phyloP scores from a whole-genome alignment of 2,329 filamentous ascomycete genomes.

The Penicillium sp. region DNA sequence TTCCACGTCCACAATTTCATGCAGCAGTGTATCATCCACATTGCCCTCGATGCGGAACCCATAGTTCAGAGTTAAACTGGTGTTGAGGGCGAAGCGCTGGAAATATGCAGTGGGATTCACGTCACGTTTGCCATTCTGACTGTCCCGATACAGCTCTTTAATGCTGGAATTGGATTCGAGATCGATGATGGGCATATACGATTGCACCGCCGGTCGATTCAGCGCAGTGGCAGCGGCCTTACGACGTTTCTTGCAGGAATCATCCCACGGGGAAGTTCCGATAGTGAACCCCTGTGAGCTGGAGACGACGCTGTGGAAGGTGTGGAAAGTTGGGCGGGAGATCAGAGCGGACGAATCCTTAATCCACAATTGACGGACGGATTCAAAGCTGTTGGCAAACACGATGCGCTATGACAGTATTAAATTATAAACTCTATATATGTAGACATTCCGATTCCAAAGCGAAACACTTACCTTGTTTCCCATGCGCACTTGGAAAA shows the following conservation, averaged over 20 bases:
- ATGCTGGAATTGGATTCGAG: constrained; percentile 71
- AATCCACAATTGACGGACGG: constrained; percentile 71
- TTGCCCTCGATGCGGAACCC: constrained; percentile 72
- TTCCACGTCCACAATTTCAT: constrained; percentile 74
- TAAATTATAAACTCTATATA: background rate
- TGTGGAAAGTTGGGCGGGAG: constrained; percentile 74
- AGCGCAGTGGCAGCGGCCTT: constrained; percentile 77
- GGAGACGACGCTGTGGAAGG: constrained; percentile 76
- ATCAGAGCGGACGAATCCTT: constrained; percentile 75
- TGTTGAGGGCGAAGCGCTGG: constrained; percentile 73
- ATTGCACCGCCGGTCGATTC: constrained; percentile 71
- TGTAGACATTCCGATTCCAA: background rate
- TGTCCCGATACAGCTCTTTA: constrained; percentile 67
- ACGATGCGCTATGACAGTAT: constrained; percentile 57
- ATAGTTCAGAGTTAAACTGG: constrained; percentile 74
- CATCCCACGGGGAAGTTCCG: constrained; percentile 80
- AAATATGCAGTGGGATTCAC: constrained; percentile 72
- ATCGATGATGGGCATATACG: constrained; percentile 80
- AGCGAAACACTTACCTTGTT: constrained; percentile 53
- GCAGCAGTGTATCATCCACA: constrained; percentile 64
- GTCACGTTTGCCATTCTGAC: constrained; percentile 59
- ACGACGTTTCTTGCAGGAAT: constrained; percentile 71
- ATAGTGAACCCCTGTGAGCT: constrained; percentile 77
- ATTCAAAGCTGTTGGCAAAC: constrained; percentile 75
- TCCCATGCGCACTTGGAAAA: constrained; percentile 67